phyloP scores from a whole-genome alignment of 2,329 filamentous ascomycete species.

The Colletotrichum karsti region DNA sequence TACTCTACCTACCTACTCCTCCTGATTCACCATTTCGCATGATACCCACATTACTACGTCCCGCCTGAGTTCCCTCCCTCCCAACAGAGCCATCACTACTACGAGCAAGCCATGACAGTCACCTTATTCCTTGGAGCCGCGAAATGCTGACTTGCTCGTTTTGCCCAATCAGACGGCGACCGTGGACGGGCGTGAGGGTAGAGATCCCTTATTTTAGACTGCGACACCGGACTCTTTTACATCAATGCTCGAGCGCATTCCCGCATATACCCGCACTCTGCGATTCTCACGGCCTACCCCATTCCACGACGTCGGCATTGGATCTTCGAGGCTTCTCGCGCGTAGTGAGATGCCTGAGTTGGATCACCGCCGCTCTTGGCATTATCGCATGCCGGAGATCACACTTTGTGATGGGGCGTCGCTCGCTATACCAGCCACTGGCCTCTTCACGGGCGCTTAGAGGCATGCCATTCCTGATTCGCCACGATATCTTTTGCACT shows the following conservation, averaged over 20 bases:
- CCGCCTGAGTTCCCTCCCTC: neutral
- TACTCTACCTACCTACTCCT: no score
- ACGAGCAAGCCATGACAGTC: constrained; percentile 5
- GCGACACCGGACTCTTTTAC: constrained; percentile 15
- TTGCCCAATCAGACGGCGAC: constrained; percentile 44
- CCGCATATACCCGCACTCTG: constrained; percentile 27
- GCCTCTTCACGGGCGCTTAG: neutral
- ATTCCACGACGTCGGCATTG: neutral
- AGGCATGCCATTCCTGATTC: constrained; percentile 10
- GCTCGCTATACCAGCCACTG: constrained; percentile 9
- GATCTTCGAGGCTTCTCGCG: neutral
- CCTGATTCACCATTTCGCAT: neutral
- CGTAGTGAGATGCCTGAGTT: neutral
- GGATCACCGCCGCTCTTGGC: neutral
- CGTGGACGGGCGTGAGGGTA: constrained; percentile 39
- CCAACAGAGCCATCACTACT: neutral
- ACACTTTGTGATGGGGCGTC: constrained; percentile 1
- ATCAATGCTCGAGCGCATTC: constrained; percentile 3
- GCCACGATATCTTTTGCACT: constrained; percentile 1
- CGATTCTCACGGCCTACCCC: constrained; percentile 4
- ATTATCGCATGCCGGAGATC: neutral
- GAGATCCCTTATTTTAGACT: constrained; percentile 8
- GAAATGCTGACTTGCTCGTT: constrained; percentile 31
- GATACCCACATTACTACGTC: constrained; percentile 18
- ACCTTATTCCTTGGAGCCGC: neutral